A percentile compares a stretch with the other conserved stretches of the same genome.
phyloP scores from a whole-genome alignment of 2,329 filamentous ascomycete species.

The Beauveria scarabaeidicola region DNA sequence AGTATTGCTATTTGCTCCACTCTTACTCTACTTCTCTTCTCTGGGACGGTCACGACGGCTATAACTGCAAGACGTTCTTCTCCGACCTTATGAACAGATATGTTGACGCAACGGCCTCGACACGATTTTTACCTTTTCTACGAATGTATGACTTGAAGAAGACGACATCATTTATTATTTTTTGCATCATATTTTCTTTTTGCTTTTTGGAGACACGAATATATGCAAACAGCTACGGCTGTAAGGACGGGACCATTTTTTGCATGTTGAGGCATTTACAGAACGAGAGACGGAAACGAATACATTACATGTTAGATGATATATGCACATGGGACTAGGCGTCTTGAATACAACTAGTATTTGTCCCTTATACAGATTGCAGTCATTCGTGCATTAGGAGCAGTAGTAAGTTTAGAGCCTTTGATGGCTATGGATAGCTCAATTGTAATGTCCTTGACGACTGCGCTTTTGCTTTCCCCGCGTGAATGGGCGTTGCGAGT shows the following conservation, averaged over 20 bases:
- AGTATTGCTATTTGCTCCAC: constrained; percentile 20
- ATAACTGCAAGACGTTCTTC: constrained; percentile 21
- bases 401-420: background rate
- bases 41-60: constrained; percentile 25
- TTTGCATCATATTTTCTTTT: constrained; percentile 17
- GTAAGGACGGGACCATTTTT: constrained; percentile 1
- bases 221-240: constrained; percentile 1
- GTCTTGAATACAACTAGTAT: background rate
- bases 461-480: background rate
- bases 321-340: background rate
- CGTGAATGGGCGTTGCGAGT: background rate
- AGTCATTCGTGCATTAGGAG: background rate
- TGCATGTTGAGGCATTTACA: constrained; percentile 9
- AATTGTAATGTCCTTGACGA: background rate
- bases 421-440: background rate
- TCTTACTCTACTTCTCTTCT: constrained; percentile 23
- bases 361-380: background rate
- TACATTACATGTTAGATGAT: constrained; percentile 8
- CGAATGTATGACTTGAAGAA: constrained; percentile 36
- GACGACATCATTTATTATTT: constrained; percentile 14
- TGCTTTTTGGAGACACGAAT: constrained; percentile 14
- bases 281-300: constrained; percentile 5
- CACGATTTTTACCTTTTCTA: constrained; percentile 28
- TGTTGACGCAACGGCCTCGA: constrained; percentile 26
- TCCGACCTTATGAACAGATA: constrained; percentile 22